Evolutionary conservation across 2,329 filamentous ascomycete genomes (phyloP), one percentile per base, ranked within the genome.

Genomic region (Hymenoscyphus salicellus): DNA sequence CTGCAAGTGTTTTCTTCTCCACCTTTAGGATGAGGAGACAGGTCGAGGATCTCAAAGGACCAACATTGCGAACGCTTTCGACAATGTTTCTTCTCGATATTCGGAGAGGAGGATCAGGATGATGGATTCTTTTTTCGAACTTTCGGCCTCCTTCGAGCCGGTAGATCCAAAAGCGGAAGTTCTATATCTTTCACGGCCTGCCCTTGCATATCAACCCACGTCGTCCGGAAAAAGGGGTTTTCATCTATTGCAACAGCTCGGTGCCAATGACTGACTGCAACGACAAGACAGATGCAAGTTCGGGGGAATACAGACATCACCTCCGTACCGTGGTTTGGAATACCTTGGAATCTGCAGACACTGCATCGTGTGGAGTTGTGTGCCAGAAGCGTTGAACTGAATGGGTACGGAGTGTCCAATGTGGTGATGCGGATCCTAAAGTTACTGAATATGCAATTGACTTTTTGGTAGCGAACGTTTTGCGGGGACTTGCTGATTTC

Each of bases 61-160:
- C 6, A 16, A 52, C 5, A 26, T 16, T 16, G 20, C 10, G 20
- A 23, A 5, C 20, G n/a, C 23, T 52, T 52, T 52, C 8, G 20
- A 52, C 10, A 26, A 52, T 26, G 14, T 23, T 23, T 52, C 10
- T 52, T 23, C 10, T 26, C 46, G 20, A 26, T 7, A 52, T 26
- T 52, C 46, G 46, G 20, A 52, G 11, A 38, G 36, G 36, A 38
- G 36, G 36, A 38, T 17, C 36, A 38, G n/a, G 11, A 8, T 52
- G 20, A 52, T 14, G 23, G 20, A 26, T 23, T 0, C 46, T 52
- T 52, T n/a, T 23, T 26, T 26, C 10, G 20, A 52, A 52, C 46
- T 52, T 52, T 52, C 46, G 46, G 46, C 20, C 46, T 52, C 46
- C 46, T 52, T 52, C 46, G 10, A 52, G 46, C 46, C 23, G 46